Evolutionary conservation across 2,329 filamentous ascomycete genomes (phyloP).

Genomic region (Penicillium brasilianum): DNA sequence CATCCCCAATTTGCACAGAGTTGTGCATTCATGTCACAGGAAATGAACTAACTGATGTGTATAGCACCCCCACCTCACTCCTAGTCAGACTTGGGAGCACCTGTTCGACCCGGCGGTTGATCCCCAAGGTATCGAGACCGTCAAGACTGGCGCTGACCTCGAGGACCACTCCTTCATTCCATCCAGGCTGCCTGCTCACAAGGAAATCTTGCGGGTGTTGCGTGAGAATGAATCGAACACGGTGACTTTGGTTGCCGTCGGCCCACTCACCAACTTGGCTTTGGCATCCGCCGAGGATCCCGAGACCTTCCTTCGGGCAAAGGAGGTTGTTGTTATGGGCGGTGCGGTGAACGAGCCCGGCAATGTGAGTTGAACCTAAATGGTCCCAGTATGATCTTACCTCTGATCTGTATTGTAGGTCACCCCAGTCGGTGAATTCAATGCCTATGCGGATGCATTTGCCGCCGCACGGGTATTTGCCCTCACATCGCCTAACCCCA

Average conservation of each 20-base stretch:
- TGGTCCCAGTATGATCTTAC: neutral
- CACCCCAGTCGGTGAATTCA: constrained; percentile 88
- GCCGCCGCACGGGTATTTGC: constrained; percentile 78
- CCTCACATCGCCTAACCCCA: constrained; percentile 73
- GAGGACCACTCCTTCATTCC: constrained; percentile 69
- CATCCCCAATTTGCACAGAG: neutral
- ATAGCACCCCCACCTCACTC: constrained; percentile 73
- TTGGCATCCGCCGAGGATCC: constrained; percentile 86
- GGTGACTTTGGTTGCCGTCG: constrained; percentile 87
- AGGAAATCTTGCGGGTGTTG: constrained; percentile 87
- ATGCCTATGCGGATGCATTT: constrained; percentile 85
- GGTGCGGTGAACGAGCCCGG: constrained; percentile 79
- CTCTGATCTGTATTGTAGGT: constrained; percentile 43
- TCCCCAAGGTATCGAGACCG: constrained; percentile 55
- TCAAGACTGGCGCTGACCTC: constrained; percentile 38
- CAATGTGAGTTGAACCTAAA: constrained; percentile 66
- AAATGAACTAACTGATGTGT: constrained; percentile 8
- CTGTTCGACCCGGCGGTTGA: constrained; percentile 62
- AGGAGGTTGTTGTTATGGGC: constrained; percentile 95
- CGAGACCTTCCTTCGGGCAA: constrained; percentile 83
- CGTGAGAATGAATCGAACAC: constrained; percentile 80
- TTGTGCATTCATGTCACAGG: neutral
- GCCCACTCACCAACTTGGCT: constrained; percentile 91
- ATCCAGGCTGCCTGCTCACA: constrained; percentile 73
- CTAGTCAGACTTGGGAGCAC: constrained; percentile 73